Base-by-base conservation (phyloP, 306 rosid species). In the Biancaea sappan region DNA sequence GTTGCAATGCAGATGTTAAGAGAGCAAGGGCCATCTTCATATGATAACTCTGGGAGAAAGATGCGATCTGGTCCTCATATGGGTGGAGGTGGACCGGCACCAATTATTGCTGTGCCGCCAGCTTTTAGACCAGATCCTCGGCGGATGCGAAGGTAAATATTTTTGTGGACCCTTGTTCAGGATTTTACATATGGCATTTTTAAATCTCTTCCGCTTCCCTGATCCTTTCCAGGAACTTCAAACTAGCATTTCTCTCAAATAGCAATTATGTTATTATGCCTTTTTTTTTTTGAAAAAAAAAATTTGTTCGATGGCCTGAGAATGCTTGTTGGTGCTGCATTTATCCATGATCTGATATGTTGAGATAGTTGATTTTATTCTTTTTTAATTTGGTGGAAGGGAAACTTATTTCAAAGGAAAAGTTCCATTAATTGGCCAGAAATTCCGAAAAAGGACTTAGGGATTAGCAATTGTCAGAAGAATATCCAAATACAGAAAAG, bases 1-100 rank as follows among this genome's bases (percentile, higher is more conserved):
- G 99, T 95, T 80, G 99, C 99, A 43, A 95, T 92, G 99, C 96
- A 89, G 80, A 92, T 95, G 97, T 76, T 95, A 68, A 88, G 96
- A 73, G 99, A 95, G 21, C 99, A 95, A 82, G 99, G 98, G 51
- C 91, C 98, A 70, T 79, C 98, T 44, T 81, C 97, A 57, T 94
- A 77, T 77, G 99, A 95, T 81, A 88, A 83, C 44, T 65, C 88
- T 72, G 93, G 92, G 59, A 88, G 92, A 79, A 90, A 81, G 59
- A 89, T 90, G 82, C 81, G 83, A 75, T 74, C 93, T 51, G 97
- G 93, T 57, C 86, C 96, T 52, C 95, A 81, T 66, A 77, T 94
- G 53, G 83, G 96, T 72, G 99, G 97, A 66, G 82, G 92, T 72
- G 99, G 99, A 69, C 83, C 88, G 12, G 81, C 97, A 58, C 95